Evolutionary conservation across 2,329 filamentous ascomycete genomes (phyloP).

Genomic region (Escovopsis sp.): DNA sequence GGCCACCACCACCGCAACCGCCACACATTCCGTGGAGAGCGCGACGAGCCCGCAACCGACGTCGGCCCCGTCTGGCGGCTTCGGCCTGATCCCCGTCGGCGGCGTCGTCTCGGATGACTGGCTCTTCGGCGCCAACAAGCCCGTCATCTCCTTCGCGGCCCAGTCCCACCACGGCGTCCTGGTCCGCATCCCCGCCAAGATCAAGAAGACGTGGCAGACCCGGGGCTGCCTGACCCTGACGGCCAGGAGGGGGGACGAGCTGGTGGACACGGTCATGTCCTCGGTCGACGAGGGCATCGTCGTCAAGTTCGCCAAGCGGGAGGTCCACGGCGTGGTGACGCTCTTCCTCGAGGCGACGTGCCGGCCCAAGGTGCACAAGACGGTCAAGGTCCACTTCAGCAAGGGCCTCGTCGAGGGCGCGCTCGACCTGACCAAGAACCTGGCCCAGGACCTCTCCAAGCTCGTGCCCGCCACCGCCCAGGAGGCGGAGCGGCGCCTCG

Average conservation of each 20-base stretch:
- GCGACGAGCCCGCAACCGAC: constrained; percentile 12
- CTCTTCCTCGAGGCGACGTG: constrained; percentile 43
- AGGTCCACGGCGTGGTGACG: constrained; percentile 43
- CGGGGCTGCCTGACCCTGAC: constrained; percentile 42
- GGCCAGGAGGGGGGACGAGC: constrained; percentile 32
- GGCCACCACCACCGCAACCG: constrained; percentile 5
- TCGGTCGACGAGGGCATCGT: constrained; percentile 36
- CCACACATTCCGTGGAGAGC: background rate
- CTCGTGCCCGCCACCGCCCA: constrained; percentile 25
- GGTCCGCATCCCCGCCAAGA: constrained; percentile 33
- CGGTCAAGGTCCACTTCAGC: constrained; percentile 46
- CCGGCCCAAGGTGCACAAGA: constrained; percentile 46
- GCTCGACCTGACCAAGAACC: constrained; percentile 27
- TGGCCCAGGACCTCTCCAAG: constrained; percentile 27
- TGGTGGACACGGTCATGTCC: constrained; percentile 33
- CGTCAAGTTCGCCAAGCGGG: constrained; percentile 35
- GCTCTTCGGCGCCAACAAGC: constrained; percentile 19
- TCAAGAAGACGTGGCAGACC: constrained; percentile 40
- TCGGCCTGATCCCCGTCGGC: constrained; percentile 17
- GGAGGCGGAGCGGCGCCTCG: constrained; percentile 23
- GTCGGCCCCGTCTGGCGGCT: constrained; percentile 6
- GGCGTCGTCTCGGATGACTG: constrained; percentile 18
- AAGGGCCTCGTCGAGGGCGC: constrained; percentile 29
- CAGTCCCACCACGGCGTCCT: constrained; percentile 35
- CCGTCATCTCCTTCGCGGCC: constrained; percentile 16